A percentile compares a stretch with the other conserved stretches of the same genome.
Conservation (phyloP, 2,329 filamentous ascomycete genomes). For the Sporothrix globosa region DNA sequence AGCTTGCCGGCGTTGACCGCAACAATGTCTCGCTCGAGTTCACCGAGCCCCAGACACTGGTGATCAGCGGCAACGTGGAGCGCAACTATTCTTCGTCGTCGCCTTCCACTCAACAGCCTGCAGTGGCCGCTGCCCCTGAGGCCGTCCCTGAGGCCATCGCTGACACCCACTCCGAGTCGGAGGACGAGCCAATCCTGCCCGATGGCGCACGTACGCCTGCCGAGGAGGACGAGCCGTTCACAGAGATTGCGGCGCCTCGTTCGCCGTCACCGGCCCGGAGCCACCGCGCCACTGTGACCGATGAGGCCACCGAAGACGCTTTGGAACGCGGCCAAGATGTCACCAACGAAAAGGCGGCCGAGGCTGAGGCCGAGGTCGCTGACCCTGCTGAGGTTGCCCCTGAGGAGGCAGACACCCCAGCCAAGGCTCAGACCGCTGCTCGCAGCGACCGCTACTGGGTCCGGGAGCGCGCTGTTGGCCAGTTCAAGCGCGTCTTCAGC, state of each 20-base stretch:
- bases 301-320: constrained; percentile 51
- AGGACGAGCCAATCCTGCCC: constrained; percentile 34
- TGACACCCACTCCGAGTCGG: constrained; percentile 34
- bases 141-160: constrained; percentile 25
- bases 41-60: constrained; percentile 72
- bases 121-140: background rate
- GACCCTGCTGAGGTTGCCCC: constrained; percentile 39
- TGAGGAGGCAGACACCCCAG: constrained; percentile 26
- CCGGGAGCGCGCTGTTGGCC: constrained; percentile 66
- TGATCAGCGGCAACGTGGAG: constrained; percentile 71
- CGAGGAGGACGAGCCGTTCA: constrained; percentile 43
- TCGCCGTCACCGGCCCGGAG: constrained; percentile 43
- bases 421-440: constrained; percentile 28
- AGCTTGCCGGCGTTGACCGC: constrained; percentile 75
- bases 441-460: constrained; percentile 63
- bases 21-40: constrained; percentile 78
- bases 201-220: constrained; percentile 40
- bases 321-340: constrained; percentile 39
- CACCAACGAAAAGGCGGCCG: constrained; percentile 40
- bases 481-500: constrained; percentile 69
- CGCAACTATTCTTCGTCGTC: constrained; percentile 59
- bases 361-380: constrained; percentile 31
- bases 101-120: constrained; percentile 38
- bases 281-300: constrained; percentile 68
- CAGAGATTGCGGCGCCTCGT: constrained; percentile 42